Base-by-base conservation (phyloP, 257 asterid species). In the Solanum paucissectum region DNA sequence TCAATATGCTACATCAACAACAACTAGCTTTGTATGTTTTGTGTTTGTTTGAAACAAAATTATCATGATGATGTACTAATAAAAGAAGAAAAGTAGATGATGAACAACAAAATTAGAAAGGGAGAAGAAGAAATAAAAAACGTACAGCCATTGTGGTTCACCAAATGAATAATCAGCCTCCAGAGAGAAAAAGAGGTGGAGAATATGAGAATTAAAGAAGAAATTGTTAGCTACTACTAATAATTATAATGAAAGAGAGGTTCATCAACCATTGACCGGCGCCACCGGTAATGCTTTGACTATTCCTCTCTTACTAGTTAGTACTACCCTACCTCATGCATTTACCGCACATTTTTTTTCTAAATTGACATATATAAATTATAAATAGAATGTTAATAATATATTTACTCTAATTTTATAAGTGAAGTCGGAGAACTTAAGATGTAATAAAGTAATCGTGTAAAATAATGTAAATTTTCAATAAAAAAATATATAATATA, bases 121-220 rank as follows among this genome's bases (percentile, higher is more conserved):
- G 16, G 16, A 20, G 18, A 74, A 74, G 32, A 14, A 8, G 12
- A 44, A 69, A 62, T 87, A 9, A 20, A 5, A 73, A 60, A 88
- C 94, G 90, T 90, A 92, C 94, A 71, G 93, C 91, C 94, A 92
- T 92, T 83, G 90, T 71, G 7, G 66, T 60, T 87, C 88, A 33
- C 12, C 38, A 25, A 66, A 25, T 27, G 9, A 66, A 66, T 25
- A 27, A 66, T 25, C 73, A 66, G 18, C 20, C 73, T 25, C 34
- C 34, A 5, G 73, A 66, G 34, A 66, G 73, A 66, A n/a, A 73
- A 46, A 46, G 18, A 49, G 40, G 76, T 33, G 38, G 9, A 75
- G 27, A 38, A 29, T 29, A 29, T 13, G 75, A 33, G 46, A 23
- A 52, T 76, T 55, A 49, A 33, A 14, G 38, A 69, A 49, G 83